Percentiles rank a stretch among this genome's conserved stretches.
phyloP scores from a whole-genome alignment of 169 alveolate genomes.

The Sarcocystis neurona region DNA sequence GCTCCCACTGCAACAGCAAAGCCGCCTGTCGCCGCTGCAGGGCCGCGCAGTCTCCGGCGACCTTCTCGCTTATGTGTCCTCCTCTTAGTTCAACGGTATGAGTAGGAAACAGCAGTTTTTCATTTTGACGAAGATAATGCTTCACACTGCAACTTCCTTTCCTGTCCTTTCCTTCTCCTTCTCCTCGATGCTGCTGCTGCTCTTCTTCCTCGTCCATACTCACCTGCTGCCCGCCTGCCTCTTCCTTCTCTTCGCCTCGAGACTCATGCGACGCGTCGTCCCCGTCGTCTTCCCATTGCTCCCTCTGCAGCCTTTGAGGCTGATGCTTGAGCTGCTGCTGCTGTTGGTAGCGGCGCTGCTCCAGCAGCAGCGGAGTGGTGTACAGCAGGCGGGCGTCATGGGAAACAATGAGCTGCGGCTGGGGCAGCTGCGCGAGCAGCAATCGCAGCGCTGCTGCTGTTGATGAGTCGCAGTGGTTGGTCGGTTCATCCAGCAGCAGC shows the following conservation, averaged over 20 bases:
- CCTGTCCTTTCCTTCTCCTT: background rate
- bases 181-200: background rate
- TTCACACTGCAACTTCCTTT: too few species aligned
- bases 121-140: too few species aligned
- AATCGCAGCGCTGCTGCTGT: slow-evolving; percentile 54
- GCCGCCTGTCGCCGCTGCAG: background rate
- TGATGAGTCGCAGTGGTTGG: slow-evolving; percentile 91
- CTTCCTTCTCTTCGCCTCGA: background rate
- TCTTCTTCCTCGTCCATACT: background rate
- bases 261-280: background rate
- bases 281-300: background rate
- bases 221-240: background rate
- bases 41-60: background rate
- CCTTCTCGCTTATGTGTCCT: slow-evolving; percentile 9
- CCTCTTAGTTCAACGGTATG: background rate
- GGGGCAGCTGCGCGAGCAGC: slow-evolving; percentile 55
- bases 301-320: slow-evolving; percentile 28
- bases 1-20: background rate
- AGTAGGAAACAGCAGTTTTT: background rate
- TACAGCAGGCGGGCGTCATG: slow-evolving; percentile 66
- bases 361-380: slow-evolving; percentile 24
- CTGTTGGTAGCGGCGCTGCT: slow-evolving; percentile 51
- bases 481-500: slow-evolving; percentile 91
- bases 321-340: slow-evolving; percentile 41
- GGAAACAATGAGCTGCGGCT: slow-evolving; percentile 65